Percentiles rank a stretch among this genome's conserved stretches.
These are phyloP conservation scores for Melaleuca alternifolia DNA, from an alignment of 345 rosid species.

Conservation along the genomic window DNA sequence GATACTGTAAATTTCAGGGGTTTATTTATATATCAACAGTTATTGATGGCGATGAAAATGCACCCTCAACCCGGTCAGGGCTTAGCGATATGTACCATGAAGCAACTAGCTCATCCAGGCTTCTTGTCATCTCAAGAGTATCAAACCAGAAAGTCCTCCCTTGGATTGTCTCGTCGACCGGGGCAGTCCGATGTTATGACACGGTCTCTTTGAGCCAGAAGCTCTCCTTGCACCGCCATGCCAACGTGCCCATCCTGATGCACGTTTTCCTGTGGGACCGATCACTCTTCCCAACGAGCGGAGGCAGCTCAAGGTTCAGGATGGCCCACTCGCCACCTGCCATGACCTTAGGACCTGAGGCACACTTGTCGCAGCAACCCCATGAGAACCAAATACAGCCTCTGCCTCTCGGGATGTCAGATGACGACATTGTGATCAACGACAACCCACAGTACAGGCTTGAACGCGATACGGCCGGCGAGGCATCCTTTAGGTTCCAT, in stretches of 20 bases:
- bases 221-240: constrained; percentile 85
- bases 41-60: constrained; percentile 43
- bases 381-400: constrained; percentile 60
- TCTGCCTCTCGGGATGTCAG: constrained; percentile 18
- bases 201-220: constrained; percentile 87
- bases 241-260: constrained; percentile 54
- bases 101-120: constrained; percentile 40
- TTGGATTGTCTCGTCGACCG: constrained; percentile 84
- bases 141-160: constrained; percentile 84
- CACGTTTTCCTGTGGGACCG: constrained; percentile 70
- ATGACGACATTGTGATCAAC: constrained; percentile 2
- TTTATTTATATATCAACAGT: constrained; percentile 89
- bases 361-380: constrained; percentile 20
- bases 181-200: constrained; percentile 79
- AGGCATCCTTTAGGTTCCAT: constrained; percentile 72
- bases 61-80: constrained; percentile 71
- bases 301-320: constrained; percentile 16
- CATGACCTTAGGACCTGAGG: constrained; percentile 22
- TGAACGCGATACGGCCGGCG: constrained; percentile 65
- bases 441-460: constrained; percentile 18
- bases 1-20: constrained; percentile 35
- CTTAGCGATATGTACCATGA: constrained; percentile 55
- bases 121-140: constrained; percentile 62
- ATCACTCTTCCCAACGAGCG: constrained; percentile 4
- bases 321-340: constrained; percentile 16